Evolutionary conservation across 2,329 filamentous ascomycete species (phyloP).

Genomic region (Penicillium sp.): DNA sequence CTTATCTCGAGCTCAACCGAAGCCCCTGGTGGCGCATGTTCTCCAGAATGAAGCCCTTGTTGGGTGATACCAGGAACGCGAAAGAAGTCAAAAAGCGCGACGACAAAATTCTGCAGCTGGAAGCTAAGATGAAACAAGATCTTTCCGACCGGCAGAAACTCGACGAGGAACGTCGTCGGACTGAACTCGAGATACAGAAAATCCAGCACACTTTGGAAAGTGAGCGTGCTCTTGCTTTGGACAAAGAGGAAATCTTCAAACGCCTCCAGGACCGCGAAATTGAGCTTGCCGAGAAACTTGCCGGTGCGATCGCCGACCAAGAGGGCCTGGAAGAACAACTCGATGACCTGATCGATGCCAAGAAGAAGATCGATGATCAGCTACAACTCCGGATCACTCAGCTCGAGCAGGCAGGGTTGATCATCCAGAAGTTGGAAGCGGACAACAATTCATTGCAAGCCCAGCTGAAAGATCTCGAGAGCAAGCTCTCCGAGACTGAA

Average conservation of each 20-base stretch:
- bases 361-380: constrained; percentile 84
- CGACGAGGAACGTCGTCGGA: constrained; percentile 87
- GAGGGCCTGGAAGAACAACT: constrained; percentile 92
- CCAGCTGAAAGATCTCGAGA: constrained; percentile 69
- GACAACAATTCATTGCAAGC: constrained; percentile 77
- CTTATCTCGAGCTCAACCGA: constrained; percentile 84
- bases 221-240: constrained; percentile 88
- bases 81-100: constrained; percentile 94
- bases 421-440: constrained; percentile 81
- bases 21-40: constrained; percentile 98
- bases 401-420: constrained; percentile 84
- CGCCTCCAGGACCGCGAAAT: constrained; percentile 88
- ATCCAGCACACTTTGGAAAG: constrained; percentile 95
- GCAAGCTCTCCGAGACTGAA: constrained; percentile 69
- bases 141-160: constrained; percentile 72
- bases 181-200: constrained; percentile 81
- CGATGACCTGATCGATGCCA: constrained; percentile 82
- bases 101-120: constrained; percentile 85
- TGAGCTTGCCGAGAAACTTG: constrained; percentile 89
- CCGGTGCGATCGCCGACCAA: constrained; percentile 89
- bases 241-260: constrained; percentile 99
- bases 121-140: constrained; percentile 79
- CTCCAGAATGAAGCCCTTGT: constrained; percentile 88
- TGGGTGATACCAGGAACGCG: constrained; percentile 88
- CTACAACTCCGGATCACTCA: constrained; percentile 76